phyloP scores from a whole-genome alignment of 2,329 filamentous ascomycete genomes.

The Bisporella sp. region DNA sequence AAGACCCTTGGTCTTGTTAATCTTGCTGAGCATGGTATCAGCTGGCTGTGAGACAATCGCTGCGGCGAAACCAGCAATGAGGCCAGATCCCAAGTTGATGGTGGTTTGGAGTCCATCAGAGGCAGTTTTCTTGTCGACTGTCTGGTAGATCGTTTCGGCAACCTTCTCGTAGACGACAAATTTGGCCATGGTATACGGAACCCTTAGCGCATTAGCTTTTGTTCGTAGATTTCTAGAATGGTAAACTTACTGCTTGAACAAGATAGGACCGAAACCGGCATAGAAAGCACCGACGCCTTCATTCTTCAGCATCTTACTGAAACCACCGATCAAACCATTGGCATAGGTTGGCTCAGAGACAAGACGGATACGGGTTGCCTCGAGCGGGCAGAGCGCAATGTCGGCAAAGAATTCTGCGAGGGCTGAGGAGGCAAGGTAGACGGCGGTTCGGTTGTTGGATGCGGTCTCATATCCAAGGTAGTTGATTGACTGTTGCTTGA shows the following conservation, averaged over 20 bases:
- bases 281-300: slow-evolving; percentile 86
- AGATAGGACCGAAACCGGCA: slow-evolving; percentile 81
- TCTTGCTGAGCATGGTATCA: slow-evolving; percentile 91
- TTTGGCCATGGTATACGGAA: slow-evolving; percentile 92
- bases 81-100: slow-evolving; percentile 74
- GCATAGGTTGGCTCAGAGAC: slow-evolving; percentile 84
- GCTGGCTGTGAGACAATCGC: slow-evolving; percentile 83
- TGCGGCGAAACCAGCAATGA: slow-evolving; percentile 77
- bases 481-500: slow-evolving; percentile 90
- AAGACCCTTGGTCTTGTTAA: slow-evolving; percentile 88
- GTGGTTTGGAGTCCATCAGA: slow-evolving; percentile 65
- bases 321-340: slow-evolving; percentile 69
- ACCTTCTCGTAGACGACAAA: slow-evolving; percentile 93
- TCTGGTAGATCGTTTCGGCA: slow-evolving; percentile 62
- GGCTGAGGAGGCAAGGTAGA: slow-evolving; percentile 69
- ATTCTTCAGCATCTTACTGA: slow-evolving; percentile 74
- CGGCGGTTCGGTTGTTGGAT: slow-evolving; percentile 69
- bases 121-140: slow-evolving; percentile 63
- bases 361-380: slow-evolving; percentile 90
- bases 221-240: neutral
- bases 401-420: slow-evolving; percentile 65
- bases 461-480: slow-evolving; percentile 70
- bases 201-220: slow-evolving; percentile 39
- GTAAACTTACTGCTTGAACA: slow-evolving; percentile 67
- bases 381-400: slow-evolving; percentile 82